Percentiles rank a stretch among this genome's conserved stretches.
Conservation (phyloP, 192 early-diverging fungal genomes). For the Phlyctochytrium planicorne region DNA sequence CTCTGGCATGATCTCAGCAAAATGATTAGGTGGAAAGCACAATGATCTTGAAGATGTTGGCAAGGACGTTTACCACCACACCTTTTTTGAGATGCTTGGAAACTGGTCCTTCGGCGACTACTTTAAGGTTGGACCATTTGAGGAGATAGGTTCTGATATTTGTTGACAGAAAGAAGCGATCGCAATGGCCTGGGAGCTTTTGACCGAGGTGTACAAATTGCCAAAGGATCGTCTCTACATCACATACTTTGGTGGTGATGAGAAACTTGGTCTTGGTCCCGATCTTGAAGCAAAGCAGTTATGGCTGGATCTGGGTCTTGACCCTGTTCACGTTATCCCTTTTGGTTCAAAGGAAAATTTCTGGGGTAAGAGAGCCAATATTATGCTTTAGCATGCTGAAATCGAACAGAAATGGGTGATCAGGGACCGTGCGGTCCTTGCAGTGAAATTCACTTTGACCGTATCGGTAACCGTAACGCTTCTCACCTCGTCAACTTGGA, state of each 20-base stretch:
- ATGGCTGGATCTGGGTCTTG: constrained; percentile 88
- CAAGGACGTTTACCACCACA: constrained; percentile 98
- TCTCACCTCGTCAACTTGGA: constrained; percentile 90
- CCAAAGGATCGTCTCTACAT: constrained; percentile 90
- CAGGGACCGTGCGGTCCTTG: constrained; percentile 97
- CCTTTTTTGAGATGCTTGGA: constrained; percentile 99
- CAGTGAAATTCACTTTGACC: constrained; percentile 97
- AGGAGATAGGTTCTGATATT: constrained; percentile 2
- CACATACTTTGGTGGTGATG: constrained; percentile 95
- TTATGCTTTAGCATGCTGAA: neutral
- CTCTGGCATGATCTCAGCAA: no score
- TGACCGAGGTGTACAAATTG: constrained; percentile 82
- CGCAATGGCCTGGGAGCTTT: constrained; percentile 84
- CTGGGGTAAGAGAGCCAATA: constrained; percentile 69
- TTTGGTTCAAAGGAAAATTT: constrained; percentile 95
- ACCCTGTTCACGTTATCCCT: constrained; percentile 79
- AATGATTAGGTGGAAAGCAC: constrained; percentile 90
- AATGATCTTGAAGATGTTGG: constrained; percentile 99
- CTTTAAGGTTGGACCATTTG: constrained; percentile 71
- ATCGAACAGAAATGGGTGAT: constrained; percentile 86
- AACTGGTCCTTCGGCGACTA: constrained; percentile 99
- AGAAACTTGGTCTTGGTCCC: constrained; percentile 69
- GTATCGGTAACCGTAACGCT: constrained; percentile 91
- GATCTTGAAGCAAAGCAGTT: constrained; percentile 89
- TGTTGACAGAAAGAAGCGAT: constrained; percentile 77